Conservation (phyloP, 306 rosid species). For the Vicia sativa region DNA sequence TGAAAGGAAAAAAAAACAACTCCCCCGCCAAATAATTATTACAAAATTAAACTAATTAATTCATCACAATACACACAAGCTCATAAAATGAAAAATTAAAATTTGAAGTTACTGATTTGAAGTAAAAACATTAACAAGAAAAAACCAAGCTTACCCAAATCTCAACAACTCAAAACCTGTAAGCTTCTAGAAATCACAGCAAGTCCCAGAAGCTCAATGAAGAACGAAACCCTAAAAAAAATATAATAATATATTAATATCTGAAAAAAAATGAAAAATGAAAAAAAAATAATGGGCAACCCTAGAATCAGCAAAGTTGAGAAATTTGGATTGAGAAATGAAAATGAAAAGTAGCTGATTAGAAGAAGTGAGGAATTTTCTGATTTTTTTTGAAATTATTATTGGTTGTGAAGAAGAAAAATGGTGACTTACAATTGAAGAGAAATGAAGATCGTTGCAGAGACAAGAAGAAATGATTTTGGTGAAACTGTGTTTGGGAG, state of each 20-base stretch:
- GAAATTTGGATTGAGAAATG: constrained; percentile 22
- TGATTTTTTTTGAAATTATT: background rate
- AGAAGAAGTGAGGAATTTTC: background rate
- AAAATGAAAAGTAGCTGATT: background rate
- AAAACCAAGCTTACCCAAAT: constrained; percentile 33
- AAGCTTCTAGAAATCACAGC: constrained; percentile 11
- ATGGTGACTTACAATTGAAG: constrained; percentile 31
- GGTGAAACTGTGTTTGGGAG: background rate
- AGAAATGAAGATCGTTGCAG: constrained; percentile 26
- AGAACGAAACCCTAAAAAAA: constrained; percentile 39
- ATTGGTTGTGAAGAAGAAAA: constrained; percentile 8
- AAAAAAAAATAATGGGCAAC: constrained; percentile 30
- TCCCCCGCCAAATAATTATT: background rate
- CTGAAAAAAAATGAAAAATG: background rate
- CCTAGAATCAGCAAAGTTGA: constrained; percentile 27
- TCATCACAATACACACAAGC: constrained; percentile 19
- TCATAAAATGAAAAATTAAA: constrained; percentile 4
- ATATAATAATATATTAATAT: background rate
- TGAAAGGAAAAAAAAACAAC: too few relatives aligned
- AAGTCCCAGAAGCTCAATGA: background rate
- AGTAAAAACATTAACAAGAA: constrained; percentile 19
- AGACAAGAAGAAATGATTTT: background rate
- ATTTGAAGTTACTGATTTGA: constrained; percentile 9
- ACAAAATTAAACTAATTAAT: constrained; percentile 2
- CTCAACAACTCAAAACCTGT: constrained; percentile 1